Evolutionary conservation across 23 red algal genomes (phyloP), one percentile per base, ranked within the genome.

Genomic region (Gracilaria caudata): DNA sequence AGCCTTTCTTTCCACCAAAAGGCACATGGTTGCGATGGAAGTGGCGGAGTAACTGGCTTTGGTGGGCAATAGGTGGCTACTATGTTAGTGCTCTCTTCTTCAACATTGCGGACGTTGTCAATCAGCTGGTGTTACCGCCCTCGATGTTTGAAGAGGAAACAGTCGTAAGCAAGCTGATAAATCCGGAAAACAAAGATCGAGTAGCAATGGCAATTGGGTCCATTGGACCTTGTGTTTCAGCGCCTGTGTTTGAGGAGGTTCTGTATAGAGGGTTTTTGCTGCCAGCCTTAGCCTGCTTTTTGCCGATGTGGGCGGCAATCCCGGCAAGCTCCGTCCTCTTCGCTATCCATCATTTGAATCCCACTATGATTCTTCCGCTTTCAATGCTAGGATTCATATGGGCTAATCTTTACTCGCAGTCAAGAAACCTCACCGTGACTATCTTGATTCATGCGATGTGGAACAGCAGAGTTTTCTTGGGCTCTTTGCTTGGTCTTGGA

Each of bases 221-320:
- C 12, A 92, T 99, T 32, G 97, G 97, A 10, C 97, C 97, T n/a
- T 99, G 97, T 73, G 87, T 99, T 30, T 94, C 97, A 20, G 97
- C 97, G 60, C 97, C 97, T 44, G 93, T 99, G 28, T 99, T 99
- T 87, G 97, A 99, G 89, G 97, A 99, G 81, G 86, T 99, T 17
- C 76, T 99, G 26, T 99, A 99, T 64, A 88, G 97, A 32, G 97
- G 97, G 13, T 99, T 95, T 74, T 79, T 99, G 84, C 75, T 99
- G 41, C 97, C 97, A 6, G 90, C 97, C 1, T 51, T 99, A 38
- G 72, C 87, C 4, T 94, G 90, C 41, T 94, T 93, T 76, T 80
- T 99, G 80, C 97, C 97, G 1, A 87, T 99, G 81, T 92, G 90
- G 88, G 80, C 78, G 13, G 92, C 97, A 44, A 93, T 99, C 46